Base-by-base conservation (phyloP, 2,329 filamentous ascomycete species). In the Fusarium kyushuense region DNA sequence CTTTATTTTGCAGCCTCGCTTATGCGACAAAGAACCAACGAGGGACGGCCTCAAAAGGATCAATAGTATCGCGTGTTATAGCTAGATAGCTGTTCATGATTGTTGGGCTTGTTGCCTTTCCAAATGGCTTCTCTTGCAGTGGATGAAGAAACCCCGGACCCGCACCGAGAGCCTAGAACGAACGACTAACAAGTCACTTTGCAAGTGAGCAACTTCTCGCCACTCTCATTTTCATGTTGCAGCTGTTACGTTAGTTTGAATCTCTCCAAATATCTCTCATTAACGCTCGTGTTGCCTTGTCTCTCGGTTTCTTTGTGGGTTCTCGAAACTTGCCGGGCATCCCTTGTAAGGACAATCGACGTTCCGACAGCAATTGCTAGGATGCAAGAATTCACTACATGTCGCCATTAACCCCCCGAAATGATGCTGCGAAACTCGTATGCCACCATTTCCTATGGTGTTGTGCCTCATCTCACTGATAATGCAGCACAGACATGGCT, bases 231-330 rank as follows among this genome's bases (percentile, higher is more conserved):
- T 33, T 16, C 21, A 46, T 30, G 19, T 52, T 58, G 57, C 32
- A 40, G 27, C 40, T 35, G 38, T 38, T 53, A 51, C 33, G n/a
- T 51, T 51, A 19, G 46, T 38, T 49, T 4, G 46, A 25, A 27
- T 38, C 23, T 38, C 47, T 25, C 32, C 35, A 36, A 62, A 47
- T 55, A 40, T 55, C 35, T 62, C 48, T 48, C 47, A 38, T 30
- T 33, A 10, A 42, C 23, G 33, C 16, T 30, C 21, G n/a, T 29
- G 30, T 32, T 52, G 35, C 35, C 46, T 29, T 46, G 23, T 21
- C 30, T 64, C 35, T 64, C 53, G 60, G 61, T 43, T 47, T 19
- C 41, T 64, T 59, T 64, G 61, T 64, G 61, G 61, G 23, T 47
- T 64, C 62, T 12, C 19, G 13, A 46, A 53, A 51, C 47, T 33